Base-by-base conservation (phyloP, 2,329 filamentous ascomycete species). In the Venturia pyrina region DNA sequence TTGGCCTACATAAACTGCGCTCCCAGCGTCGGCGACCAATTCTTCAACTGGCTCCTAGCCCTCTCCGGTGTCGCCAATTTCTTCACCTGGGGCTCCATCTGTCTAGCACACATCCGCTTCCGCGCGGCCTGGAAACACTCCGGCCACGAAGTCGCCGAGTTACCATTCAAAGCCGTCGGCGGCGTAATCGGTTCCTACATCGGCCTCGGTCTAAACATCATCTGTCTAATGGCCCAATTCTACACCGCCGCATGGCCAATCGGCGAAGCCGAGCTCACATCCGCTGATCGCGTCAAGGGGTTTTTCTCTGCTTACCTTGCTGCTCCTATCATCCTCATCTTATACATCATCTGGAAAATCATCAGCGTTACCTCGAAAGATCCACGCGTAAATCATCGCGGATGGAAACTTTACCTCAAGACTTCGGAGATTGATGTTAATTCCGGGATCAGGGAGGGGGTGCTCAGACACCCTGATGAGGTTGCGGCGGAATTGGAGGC, bases 81-180 rank as follows among this genome's bases (percentile, higher is more conserved):
- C 73, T 90, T 93, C 78, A 92, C 89, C 5, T 93, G 90, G 90
- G 85, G 82, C 65, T 89, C 89, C 69, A 93, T 96, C 75, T 96
- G 91, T 75, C 79, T 96, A n/a, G 85, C 89, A 32, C 93, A 97
- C 77, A 96, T 97, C 73, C 91, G 92, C 66, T 97, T 97, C 83
- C 90, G 93, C 69, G 78, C 79, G 68, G 75, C 74, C 28, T 77
- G 75, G 75, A 40, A 24, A 19, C 28, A 37, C 41, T 64, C 64
- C 3, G 67, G 67, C 8, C 59, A 62, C 24, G 41, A 21, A 32
- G 34, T 68, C 15, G 63, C 63, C 32, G 65, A 68, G 46, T 37
- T 68, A 7, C 67, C 66, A 7, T 68, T 56, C 41, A 41, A 28
- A 50, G 66, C 67, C 24, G 19, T 59, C 59, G 50, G 56, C 32